phyloP scores from a whole-genome alignment of 192 early-diverging fungal species.

The Podila epigama region DNA sequence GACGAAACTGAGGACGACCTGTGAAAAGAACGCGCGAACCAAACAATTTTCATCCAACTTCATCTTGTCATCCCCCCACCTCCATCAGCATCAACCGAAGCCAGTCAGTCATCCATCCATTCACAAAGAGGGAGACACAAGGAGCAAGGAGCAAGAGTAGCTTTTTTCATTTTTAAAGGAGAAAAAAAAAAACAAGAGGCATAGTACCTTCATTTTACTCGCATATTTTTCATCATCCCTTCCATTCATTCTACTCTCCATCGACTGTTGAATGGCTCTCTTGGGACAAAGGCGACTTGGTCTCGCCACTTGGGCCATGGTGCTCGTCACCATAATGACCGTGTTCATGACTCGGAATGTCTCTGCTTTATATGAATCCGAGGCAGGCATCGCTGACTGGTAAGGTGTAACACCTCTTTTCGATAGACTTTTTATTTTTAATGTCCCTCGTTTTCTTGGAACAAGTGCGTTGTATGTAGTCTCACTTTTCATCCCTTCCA shows the following conservation, averaged over 20 bases:
- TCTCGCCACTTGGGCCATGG: constrained; percentile 13
- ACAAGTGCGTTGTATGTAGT: neutral
- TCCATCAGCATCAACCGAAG: neutral
- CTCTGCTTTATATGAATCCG: constrained; percentile 52
- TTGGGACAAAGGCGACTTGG: constrained; percentile 1
- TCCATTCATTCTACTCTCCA: neutral
- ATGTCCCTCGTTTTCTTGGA: neutral
- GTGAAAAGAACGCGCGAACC: neutral
- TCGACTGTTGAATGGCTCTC: neutral
- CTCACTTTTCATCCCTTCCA: no score
- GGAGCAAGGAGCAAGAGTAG: no score
- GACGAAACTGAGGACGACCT: no score
- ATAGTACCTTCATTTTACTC: neutral
- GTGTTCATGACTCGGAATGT: constrained; percentile 4
- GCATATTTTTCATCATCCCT: neutral
- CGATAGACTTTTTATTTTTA: neutral
- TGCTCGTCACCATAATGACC: constrained; percentile 20
- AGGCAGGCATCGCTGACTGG: constrained; percentile 63
- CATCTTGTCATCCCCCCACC: no score
- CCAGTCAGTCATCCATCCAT: neutral
- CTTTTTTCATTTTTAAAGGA: no score
- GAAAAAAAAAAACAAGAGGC: no score
- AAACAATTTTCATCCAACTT: no score
- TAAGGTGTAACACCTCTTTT: constrained; percentile 13
- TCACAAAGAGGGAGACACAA: no score